These are phyloP conservation scores for Nymphaea colorata DNA, from an alignment of 164 flowering plant genomes.

Conservation along the genomic window DNA sequence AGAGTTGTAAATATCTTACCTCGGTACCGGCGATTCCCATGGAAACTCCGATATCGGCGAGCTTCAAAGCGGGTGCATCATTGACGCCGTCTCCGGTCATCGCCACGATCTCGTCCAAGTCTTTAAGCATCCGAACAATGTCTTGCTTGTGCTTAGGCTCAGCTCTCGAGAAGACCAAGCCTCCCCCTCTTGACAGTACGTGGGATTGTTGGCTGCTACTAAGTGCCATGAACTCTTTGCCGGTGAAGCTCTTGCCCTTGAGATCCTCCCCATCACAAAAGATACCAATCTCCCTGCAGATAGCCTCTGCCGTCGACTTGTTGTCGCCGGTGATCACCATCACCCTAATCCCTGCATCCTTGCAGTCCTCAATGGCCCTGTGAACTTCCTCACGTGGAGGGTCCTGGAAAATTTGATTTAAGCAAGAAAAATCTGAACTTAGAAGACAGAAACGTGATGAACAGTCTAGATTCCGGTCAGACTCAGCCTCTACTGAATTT, in stretches of 20 bases:
- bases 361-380: slow-evolving; percentile 66
- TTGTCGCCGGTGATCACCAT: slow-evolving; percentile 96
- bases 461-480: too few species aligned
- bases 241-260: slow-evolving; percentile 50
- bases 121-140: slow-evolving; percentile 81
- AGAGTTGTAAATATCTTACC: slow-evolving; percentile 22
- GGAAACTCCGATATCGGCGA: slow-evolving; percentile 86
- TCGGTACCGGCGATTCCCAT: slow-evolving; percentile 97
- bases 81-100: slow-evolving; percentile 99
- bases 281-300: slow-evolving; percentile 62
- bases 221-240: slow-evolving; percentile 72
- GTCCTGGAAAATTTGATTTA: slow-evolving; percentile 31
- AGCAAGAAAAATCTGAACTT: neutral
- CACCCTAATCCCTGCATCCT: slow-evolving; percentile 75
- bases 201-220: slow-evolving; percentile 36
- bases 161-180: slow-evolving; percentile 76
- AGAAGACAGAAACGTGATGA: too few species aligned
- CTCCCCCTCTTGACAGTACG: slow-evolving; percentile 55
- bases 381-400: slow-evolving; percentile 86
- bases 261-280: slow-evolving; percentile 47
- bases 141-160: slow-evolving; percentile 96
- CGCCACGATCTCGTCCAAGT: slow-evolving; percentile 82
- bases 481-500: too few species aligned
- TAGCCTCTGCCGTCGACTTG: slow-evolving; percentile 84
- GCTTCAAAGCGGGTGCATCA: slow-evolving; percentile 93